Conservation (phyloP, 805 yeast species). For the Candida chauliodis region DNA sequence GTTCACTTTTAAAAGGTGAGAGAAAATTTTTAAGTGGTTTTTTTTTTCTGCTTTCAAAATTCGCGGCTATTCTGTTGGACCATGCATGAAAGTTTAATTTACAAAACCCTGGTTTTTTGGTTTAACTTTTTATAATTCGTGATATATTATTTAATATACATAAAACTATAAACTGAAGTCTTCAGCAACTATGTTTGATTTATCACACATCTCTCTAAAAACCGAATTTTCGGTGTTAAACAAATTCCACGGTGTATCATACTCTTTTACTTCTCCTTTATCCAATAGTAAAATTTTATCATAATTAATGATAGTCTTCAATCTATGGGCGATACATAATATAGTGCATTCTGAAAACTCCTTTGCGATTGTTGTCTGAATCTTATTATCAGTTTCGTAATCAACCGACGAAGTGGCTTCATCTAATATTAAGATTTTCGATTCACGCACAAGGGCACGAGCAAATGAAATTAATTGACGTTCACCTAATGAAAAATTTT, state of each 20-base stretch:
- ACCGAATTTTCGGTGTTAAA: constrained; percentile 23
- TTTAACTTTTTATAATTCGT: too few relatives aligned
- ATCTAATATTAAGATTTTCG: constrained; percentile 35
- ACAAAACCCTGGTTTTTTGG: too few relatives aligned
- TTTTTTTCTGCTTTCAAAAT: neutral
- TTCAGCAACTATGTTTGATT: constrained; percentile 22
- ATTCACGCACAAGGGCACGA: constrained; percentile 33
- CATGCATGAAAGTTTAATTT: constrained; percentile 7
- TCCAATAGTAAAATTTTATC: constrained; percentile 35
- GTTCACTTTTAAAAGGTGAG: too few relatives aligned
- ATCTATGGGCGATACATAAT: constrained; percentile 38
- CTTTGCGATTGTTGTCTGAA: constrained; percentile 28
- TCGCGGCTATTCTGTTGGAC: constrained; percentile 9
- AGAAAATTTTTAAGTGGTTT: neutral
- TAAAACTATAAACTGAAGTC: constrained; percentile 3
- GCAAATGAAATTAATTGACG: constrained; percentile 37
- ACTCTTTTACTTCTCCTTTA: constrained; percentile 29
- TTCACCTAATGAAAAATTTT: constrained; percentile 37
- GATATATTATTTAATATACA: too few relatives aligned
- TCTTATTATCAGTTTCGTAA: constrained; percentile 35
- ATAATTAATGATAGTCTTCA: constrained; percentile 33
- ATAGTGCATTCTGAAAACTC: constrained; percentile 34
- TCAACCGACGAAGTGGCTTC: constrained; percentile 41
- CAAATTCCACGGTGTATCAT: constrained; percentile 31
- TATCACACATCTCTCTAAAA: constrained; percentile 35